These are phyloP conservation scores for Funneliformis mosseae DNA, from an alignment of 192 early-diverging fungal genomes.

Conservation along the genomic window DNA sequence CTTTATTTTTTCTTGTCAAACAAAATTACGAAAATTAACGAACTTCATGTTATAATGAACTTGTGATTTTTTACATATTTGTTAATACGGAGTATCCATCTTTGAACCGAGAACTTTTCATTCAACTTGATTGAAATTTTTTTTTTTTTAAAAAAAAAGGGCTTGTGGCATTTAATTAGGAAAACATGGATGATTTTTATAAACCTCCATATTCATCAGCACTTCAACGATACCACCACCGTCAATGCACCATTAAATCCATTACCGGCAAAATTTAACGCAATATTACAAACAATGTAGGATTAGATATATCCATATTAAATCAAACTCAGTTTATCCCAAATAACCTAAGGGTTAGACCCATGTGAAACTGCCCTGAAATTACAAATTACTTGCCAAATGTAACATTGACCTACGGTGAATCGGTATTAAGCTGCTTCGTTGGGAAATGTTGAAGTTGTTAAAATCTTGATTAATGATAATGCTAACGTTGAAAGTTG, in stretches of 20 bases:
- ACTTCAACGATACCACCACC: constrained; percentile 34
- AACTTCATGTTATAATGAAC: no score
- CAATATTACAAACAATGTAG: constrained; percentile 43
- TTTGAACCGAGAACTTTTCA: no score
- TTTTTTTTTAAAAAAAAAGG: no score
- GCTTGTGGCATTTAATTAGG: background rate
- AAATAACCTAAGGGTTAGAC: constrained; percentile 43
- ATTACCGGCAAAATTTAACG: constrained; percentile 41
- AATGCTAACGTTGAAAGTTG: constrained; percentile 37
- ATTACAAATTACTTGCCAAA: constrained; percentile 36
- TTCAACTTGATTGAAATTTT: no score
- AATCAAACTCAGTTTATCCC: constrained; percentile 36
- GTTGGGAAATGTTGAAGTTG: constrained; percentile 40
- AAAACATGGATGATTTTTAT: constrained; percentile 20
- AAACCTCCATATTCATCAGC: constrained; percentile 27
- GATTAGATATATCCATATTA: constrained; percentile 42
- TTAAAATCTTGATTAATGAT: constrained; percentile 41
- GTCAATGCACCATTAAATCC: constrained; percentile 27
- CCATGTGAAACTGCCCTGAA: constrained; percentile 40
- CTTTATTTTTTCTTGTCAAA: no score
- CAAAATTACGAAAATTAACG: no score
- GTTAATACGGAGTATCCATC: no score
- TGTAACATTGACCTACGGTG: constrained; percentile 38
- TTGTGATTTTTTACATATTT: no score
- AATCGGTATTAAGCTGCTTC: constrained; percentile 48